Base-by-base conservation (phyloP, 768 basidiomycete species). In the Boletus vermiculosoides region DNA sequence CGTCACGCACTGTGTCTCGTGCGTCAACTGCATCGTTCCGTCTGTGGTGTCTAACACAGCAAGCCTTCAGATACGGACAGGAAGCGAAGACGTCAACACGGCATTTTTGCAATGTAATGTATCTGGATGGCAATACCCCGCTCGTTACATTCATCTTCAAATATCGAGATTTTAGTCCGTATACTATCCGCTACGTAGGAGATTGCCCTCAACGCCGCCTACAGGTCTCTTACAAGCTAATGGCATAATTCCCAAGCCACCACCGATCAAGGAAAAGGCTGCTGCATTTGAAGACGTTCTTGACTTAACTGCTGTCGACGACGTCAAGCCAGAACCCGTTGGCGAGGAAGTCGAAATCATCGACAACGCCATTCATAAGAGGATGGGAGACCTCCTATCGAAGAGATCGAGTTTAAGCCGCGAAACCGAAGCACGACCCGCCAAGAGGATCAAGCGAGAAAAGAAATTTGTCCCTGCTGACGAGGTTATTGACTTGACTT, bases 401-500 rank as follows among this genome's bases (percentile, higher is more conserved):
- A 64, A 65, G 55, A 56, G 56, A 48, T 52, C n/a, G 13, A 36
- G 47, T 30, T 0, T 40, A 45, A 36, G 37, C 47, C 28, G 22
- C 23, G 46, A 50, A 50, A 31, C 49, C 15, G 45, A 34, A 20
- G 48, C 40, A 50, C 61, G 44, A 25, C 65, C 57, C 33, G 39
- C 49, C 16, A 71, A 73, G 63, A 73, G 47, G 54, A 56, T 68
- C 8, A 71, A 71, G 39, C 59, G 61, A 39, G 71, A 73, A 55
- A 56, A 57, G 30, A 46, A 25, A 25, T 13, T 45, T 31, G 37
- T 63, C 46, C 57, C 45, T 34, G 33, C 36, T n/a, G 59, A 61
- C 20, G 71, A 71, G 34, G 56, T 73, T 39, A 71, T 71, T 42
- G 70, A 73, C 50, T 47, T 71, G 59, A 73, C 70, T 37, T 71